Base-by-base conservation (phyloP, 441 rosid species). In the Breynia disticha region DNA sequence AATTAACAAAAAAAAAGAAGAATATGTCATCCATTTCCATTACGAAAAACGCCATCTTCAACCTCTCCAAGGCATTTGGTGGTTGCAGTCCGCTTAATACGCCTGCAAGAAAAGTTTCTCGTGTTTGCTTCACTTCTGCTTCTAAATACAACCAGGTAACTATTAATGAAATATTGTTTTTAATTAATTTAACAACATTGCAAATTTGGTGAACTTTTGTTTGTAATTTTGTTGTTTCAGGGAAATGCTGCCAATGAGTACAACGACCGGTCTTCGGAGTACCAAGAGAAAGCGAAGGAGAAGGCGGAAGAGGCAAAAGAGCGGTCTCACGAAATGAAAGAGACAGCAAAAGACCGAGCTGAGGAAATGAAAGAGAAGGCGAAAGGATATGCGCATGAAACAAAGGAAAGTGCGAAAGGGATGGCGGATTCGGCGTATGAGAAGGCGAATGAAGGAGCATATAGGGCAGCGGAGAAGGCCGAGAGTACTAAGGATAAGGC, bases 51-150 rank as follows among this genome's bases (percentile, higher is more conserved):
- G 46, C 63, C 61, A 48, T 77, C 57, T 67, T 75, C 59, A 61
- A 54, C 58, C 59, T 84, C 58, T 57, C 84, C 0, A 81, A 54
- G 37, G 67, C 81, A 68, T 77, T 52, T 80, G 76, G 72, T 19
- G 55, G 67, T n/a, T n/a, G n/a, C 20, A 39, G 76, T 15, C 58
- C n/a, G n/a, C n/a, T n/a, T n/a, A n/a, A n/a, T n/a, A 63, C 35
- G 24, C 57, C 70, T 11, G 13, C 76, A 16, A 38, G 46, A 44
- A 77, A 56, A 61, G 60, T 74, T 46, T 73, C 84, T 3, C 72
- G 82, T 19, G 74, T 83, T 49, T 77, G 69, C 71, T 83, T 83
- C 67, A 15, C 80, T 50, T 66, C 82, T 56, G 77, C 87, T 20
- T 73, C 82, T 61, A 76, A 67, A 48, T 58, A 63, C 18, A 60